Evolutionary conservation across 192 early-diverging fungal genomes (phyloP).

Genomic region (Backusella mclennaniae): DNA sequence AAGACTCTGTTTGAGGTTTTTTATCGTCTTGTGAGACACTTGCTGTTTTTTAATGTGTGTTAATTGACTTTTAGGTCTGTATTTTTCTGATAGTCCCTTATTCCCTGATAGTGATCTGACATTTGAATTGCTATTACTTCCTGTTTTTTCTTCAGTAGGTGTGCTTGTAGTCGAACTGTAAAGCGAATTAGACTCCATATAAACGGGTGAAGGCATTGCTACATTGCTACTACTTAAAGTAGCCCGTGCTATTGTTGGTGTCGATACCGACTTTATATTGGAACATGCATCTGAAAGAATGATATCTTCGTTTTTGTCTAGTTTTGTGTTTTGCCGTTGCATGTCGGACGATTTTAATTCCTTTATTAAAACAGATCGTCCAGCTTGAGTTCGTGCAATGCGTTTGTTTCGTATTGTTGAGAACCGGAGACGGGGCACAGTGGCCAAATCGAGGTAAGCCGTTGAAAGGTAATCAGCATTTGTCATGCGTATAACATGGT

Average conservation of each 20-base stretch:
- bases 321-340: neutral
- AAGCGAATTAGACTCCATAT: neutral
- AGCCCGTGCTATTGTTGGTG: neutral
- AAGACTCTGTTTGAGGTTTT: neutral
- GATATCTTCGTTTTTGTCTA: neutral
- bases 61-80: neutral
- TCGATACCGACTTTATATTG: neutral
- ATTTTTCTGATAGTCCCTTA: neutral
- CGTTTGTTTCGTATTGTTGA: slow-evolving; percentile 5
- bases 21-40: neutral
- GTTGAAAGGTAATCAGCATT: slow-evolving; percentile 12
- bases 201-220: neutral
- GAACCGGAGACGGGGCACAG: neutral
- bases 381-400: neutral
- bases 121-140: neutral
- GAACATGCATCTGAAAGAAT: slow-evolving; percentile 2
- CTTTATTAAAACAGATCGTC: neutral
- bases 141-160: neutral
- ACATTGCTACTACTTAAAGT: neutral
- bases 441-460: slow-evolving; percentile 35
- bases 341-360: neutral
- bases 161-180: neutral
- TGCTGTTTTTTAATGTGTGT: slow-evolving; percentile 3
- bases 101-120: neutral
- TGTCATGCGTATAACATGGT: neutral